Percentiles rank a stretch among this genome's conserved stretches.
Conservation (phyloP, 306 rosid genomes). For the Pterocarpus macrocarpus region DNA sequence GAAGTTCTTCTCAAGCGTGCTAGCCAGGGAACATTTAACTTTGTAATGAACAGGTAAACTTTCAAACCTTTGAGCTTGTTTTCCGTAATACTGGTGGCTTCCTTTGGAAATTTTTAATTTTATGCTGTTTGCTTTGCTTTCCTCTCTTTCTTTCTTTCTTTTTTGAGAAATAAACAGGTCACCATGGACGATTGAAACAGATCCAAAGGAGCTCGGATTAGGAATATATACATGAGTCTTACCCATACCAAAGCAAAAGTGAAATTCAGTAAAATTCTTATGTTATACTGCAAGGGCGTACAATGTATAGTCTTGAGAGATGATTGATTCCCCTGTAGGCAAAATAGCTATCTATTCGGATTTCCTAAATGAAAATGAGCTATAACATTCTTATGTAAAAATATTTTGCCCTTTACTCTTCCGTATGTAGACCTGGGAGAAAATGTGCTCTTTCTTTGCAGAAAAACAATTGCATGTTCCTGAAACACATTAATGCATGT, state of each 20-base stretch:
- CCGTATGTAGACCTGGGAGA: no score
- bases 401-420: background rate
- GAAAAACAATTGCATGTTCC: background rate
- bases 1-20: constrained; percentile 91
- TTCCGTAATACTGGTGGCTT: constrained; percentile 10
- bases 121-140: constrained; percentile 12
- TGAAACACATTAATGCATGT: background rate
- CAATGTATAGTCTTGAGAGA: constrained; percentile 38
- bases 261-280: constrained; percentile 20
- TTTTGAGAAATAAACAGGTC: constrained; percentile 63
- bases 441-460: no score
- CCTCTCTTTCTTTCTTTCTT: background rate
- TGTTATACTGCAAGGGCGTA: constrained; percentile 17
- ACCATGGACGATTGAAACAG: constrained; percentile 90
- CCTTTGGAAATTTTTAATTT: constrained; percentile 6
- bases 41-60: constrained; percentile 76
- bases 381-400: constrained; percentile 2
- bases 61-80: constrained; percentile 25
- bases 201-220: constrained; percentile 88
- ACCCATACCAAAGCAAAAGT: constrained; percentile 1
- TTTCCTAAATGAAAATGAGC: constrained; percentile 16
- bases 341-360: constrained; percentile 10
- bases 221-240: constrained; percentile 76
- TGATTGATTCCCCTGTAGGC: constrained; percentile 15
- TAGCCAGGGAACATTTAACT: constrained; percentile 82